phyloP scores from a whole-genome alignment of 768 basidiomycete genomes.

The Chalciporus chontae region DNA sequence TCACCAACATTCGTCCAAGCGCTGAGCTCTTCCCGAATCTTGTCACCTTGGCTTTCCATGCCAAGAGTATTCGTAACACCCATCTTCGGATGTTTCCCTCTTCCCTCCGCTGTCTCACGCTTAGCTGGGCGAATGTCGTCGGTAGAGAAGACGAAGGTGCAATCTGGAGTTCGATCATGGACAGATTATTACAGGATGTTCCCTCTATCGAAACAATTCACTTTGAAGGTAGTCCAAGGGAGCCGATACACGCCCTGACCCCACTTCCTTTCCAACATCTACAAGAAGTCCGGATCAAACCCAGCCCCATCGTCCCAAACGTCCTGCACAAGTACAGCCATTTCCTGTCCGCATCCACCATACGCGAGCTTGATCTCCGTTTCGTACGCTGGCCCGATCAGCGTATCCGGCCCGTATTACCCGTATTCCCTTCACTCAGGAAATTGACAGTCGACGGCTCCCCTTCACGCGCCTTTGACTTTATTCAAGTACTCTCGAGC shows the following conservation, averaged over 20 bases:
- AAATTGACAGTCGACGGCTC: constrained; percentile 21
- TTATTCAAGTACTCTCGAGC: constrained; percentile 20
- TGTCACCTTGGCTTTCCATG: constrained; percentile 11
- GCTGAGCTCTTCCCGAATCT: constrained; percentile 25
- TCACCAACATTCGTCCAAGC: constrained; percentile 19
- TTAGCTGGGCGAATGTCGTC: constrained; percentile 19
- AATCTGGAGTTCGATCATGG: constrained; percentile 22
- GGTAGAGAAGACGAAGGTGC: constrained; percentile 12
- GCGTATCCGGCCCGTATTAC: constrained; percentile 12
- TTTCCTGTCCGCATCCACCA: constrained; percentile 15
- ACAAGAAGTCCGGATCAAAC: constrained; percentile 18
- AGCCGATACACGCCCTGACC: constrained; percentile 7
- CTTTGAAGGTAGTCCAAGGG: constrained; percentile 26
- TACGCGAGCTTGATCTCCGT: constrained; percentile 23
- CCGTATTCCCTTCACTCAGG: constrained; percentile 21
- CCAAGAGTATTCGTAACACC: constrained; percentile 8
- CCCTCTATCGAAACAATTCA: constrained; percentile 20
- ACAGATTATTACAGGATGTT: constrained; percentile 14
- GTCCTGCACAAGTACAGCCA: constrained; percentile 25
- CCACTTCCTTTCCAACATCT: constrained; percentile 21
- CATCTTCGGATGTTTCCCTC: constrained; percentile 21
- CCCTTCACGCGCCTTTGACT: constrained; percentile 19
- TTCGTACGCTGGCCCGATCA: constrained; percentile 22
- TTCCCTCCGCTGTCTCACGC: constrained; percentile 18
- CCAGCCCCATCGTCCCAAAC: constrained; percentile 19